These are phyloP conservation scores for Teunomyces atbi DNA, from an alignment of 805 yeast genomes.

Conservation along the genomic window DNA sequence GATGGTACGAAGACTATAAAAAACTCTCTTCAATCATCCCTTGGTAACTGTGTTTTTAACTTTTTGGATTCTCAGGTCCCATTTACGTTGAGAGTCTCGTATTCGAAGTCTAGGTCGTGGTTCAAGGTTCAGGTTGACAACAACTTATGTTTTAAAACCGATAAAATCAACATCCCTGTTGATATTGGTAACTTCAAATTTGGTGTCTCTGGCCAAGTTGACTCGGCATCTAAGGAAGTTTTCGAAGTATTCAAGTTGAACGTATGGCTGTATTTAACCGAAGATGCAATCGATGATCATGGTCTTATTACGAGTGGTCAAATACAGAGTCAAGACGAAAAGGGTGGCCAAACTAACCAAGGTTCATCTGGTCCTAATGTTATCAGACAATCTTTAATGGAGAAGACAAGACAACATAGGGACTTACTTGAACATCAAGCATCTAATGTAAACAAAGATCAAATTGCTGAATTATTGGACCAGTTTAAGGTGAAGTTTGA, in stretches of 20 bases:
- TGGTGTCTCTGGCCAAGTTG: constrained; percentile 51
- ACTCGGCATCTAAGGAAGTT: constrained; percentile 47
- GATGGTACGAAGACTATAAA: constrained; percentile 50
- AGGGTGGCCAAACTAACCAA: constrained; percentile 20
- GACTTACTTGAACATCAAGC: not conserved
- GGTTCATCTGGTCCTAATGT: constrained; percentile 15
- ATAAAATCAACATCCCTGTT: constrained; percentile 46
- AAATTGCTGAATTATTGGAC: not conserved
- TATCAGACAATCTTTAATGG: constrained; percentile 38
- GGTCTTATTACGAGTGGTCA: constrained; percentile 45
- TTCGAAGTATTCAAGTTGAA: constrained; percentile 64
- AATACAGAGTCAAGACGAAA: constrained; percentile 27
- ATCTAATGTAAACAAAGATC: not conserved
- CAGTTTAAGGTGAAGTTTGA: not conserved
- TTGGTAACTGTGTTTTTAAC: constrained; percentile 57
- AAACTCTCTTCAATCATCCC: constrained; percentile 30
- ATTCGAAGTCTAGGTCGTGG: constrained; percentile 42
- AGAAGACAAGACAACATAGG: constrained; percentile 16
- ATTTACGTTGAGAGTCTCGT: constrained; percentile 62
- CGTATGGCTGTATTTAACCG: constrained; percentile 51
- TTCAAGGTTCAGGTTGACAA: constrained; percentile 73
- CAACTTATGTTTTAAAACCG: constrained; percentile 66
- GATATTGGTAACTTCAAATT: constrained; percentile 37
- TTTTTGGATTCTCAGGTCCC: constrained; percentile 74
- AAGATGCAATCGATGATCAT: constrained; percentile 59